Base-by-base conservation (phyloP, 345 rosid genomes). In the Salix brachista region DNA sequence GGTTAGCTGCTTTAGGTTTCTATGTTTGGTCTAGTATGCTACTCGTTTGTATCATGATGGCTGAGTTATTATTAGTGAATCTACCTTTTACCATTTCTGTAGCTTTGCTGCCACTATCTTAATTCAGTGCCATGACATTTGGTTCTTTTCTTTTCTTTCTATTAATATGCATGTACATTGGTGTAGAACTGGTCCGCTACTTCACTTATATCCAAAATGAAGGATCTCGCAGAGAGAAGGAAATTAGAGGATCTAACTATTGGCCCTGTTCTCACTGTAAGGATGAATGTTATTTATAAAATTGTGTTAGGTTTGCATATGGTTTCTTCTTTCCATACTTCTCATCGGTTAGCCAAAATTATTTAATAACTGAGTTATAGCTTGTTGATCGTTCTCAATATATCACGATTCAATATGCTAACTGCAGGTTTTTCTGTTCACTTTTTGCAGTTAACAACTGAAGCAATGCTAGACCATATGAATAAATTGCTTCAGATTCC, bases 191-290 rank as follows among this genome's bases (percentile, higher is more conserved):
- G 98, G 99, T 83, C 92, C 12, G 76, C 78, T 54, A 85, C 94
- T 58, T 54, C 91, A 75, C 88, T 96, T 62, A 17, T 91, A 71
- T 85, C 91, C 37, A 91, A 90, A 80, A 73, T 93, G 85, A 90
- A 87, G 84, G 92, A 88, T 56, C 94, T 93, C 58, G 97, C 99
- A 0, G 90, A 75, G 80, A 92, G 99, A 86, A 88, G 99, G 83
- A 96, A 93, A 81, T 76, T 96, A 72, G 96, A 86, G 86, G 98
- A 96, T 85, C 82, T 96, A 75, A 93, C 97, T 16, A 65, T 93
- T 77, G 99, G 99, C 56, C 99, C 99, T 39, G 93, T 96, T 79
- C 95, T 96, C 67, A 96, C 97, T 12, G 99, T 96, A 87, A 88
- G 97, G 85, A 21, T 85, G 61, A 26, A 69, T 28, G 1, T 3